phyloP scores from a whole-genome alignment of 2,329 filamentous ascomycete species.

The Bisporella sp. region DNA sequence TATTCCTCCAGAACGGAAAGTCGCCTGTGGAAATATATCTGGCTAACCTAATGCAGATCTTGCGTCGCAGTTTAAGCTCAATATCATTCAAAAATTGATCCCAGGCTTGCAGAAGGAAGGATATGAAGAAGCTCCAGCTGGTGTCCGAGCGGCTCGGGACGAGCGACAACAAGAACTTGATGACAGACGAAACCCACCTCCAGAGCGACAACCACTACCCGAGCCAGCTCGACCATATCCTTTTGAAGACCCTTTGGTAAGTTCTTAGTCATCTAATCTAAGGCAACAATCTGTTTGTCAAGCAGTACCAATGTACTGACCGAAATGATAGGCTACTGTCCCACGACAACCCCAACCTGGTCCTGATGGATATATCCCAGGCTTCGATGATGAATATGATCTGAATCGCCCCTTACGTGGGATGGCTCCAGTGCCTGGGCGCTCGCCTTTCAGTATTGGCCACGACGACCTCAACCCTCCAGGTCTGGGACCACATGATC shows the following conservation, averaged over 20 bases:
- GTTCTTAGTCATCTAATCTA: too few relatives aligned
- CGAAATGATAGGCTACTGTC: conserved; percentile 19
- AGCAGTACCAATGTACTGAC: too few relatives aligned
- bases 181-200: conserved; percentile 33
- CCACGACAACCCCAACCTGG: conserved; percentile 58
- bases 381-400: conserved; percentile 90
- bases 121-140: conserved; percentile 53
- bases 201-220: conserved; percentile 44
- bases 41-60: conserved; percentile 43
- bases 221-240: conserved; percentile 61
- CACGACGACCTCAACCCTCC: conserved; percentile 84
- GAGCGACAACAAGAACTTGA: conserved; percentile 36
- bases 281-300: too few relatives aligned
- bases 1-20: not conserved
- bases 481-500: conserved; percentile 79
- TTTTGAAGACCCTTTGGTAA: conserved; percentile 56
- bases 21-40: not conserved
- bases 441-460: conserved; percentile 64
- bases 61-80: conserved; percentile 64
- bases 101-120: conserved; percentile 72
- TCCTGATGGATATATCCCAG: conserved; percentile 75
- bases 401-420: conserved; percentile 61
- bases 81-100: conserved; percentile 77
- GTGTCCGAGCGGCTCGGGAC: conserved; percentile 34
- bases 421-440: conserved; percentile 28